Base-by-base conservation (phyloP, 495 filamentous ascomycete species). In the Aspergillus olivimuriae region DNA sequence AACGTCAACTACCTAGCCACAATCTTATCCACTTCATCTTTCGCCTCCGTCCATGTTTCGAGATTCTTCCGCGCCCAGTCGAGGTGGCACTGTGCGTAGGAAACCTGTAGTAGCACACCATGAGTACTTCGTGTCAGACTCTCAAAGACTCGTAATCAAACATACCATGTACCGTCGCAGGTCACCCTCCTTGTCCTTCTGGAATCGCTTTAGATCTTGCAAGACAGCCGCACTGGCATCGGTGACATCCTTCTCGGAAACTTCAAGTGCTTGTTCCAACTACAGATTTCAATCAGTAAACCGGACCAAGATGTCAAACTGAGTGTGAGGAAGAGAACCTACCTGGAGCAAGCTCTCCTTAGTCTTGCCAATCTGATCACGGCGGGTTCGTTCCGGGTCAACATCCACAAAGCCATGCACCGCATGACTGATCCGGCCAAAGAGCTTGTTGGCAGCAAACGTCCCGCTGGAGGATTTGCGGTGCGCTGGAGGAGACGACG, bases 21-120 rank as follows among this genome's bases (percentile, higher is more conserved):
- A 41, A 96, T 96, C 73, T 94, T 95, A 43, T 83, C 80, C 39
- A 95, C 84, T 57, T 97, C 92, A n/a, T 81, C 83, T 54, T 80
- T 87, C 2, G 92, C 92, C 60, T 97, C 90, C 53, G 89, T 87
- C 92, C 92, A 98, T 2, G 87, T 88, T 56, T 94, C 90, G 53
- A 92, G 81, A 55, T 90, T 96, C 70, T 92, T 92, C 62, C 83
- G 89, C n/a, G 92, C 94, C 92, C 92, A 98, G 61, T 97, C 89
- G 44, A 98, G 83, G 60, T 98, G 92, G 60, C 84, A 90, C 56
- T 81, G 84, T 9, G 92, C 92, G 58, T 95, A 98, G 34, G 89
- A 86, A 50, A 95, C 76, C 91, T 97, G n/a, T n/a, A 44, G 41
- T 5, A 58, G 47, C 9, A 69, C 28, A 16, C 12, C 10, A 15